phyloP scores from a whole-genome alignment of 306 rosid species.

The Vicia villosa region DNA sequence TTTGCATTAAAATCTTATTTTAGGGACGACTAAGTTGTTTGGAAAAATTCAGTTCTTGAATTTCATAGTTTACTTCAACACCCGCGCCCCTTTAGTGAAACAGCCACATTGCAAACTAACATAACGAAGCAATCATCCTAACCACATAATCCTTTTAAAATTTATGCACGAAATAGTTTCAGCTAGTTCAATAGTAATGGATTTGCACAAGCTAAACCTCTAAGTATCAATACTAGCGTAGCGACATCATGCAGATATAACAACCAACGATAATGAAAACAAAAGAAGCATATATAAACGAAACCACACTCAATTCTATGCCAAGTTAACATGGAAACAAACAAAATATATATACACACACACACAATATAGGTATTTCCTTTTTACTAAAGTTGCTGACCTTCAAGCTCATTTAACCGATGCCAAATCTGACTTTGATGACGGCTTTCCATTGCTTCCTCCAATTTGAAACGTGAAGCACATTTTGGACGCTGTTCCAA shows the following conservation, averaged over 20 bases:
- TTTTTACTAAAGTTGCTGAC: slow-evolving; percentile 42
- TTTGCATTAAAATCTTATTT: background rate
- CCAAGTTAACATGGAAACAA: slow-evolving; percentile 33
- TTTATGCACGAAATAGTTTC: slow-evolving; percentile 4
- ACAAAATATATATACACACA: slow-evolving; percentile 5
- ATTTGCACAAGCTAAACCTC: slow-evolving; percentile 28
- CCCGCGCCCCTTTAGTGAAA: background rate
- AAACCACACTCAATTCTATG: slow-evolving; percentile 17
- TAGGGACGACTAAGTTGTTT: background rate
- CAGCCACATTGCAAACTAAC: background rate
- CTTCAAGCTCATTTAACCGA: slow-evolving; percentile 82
- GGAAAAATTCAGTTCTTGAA: background rate
- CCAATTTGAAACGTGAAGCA: slow-evolving; percentile 58
- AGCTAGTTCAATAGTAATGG: slow-evolving; percentile 11
- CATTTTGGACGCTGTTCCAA: slow-evolving; percentile 51
- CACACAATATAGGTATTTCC: slow-evolving; percentile 9
- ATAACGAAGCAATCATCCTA: background rate
- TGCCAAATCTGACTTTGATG: slow-evolving; percentile 60
- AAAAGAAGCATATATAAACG: slow-evolving; percentile 18
- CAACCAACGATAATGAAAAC: slow-evolving; percentile 6
- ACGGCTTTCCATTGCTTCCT: slow-evolving; percentile 57
- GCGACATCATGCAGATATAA: slow-evolving; percentile 24
- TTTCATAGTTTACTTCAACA: background rate
- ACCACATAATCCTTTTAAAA: slow-evolving; percentile 26
- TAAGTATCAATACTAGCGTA: slow-evolving; percentile 25